Evolutionary conservation across 1,139 yeast species (phyloP).

Genomic region (Saccharomyces hybrid): DNA sequence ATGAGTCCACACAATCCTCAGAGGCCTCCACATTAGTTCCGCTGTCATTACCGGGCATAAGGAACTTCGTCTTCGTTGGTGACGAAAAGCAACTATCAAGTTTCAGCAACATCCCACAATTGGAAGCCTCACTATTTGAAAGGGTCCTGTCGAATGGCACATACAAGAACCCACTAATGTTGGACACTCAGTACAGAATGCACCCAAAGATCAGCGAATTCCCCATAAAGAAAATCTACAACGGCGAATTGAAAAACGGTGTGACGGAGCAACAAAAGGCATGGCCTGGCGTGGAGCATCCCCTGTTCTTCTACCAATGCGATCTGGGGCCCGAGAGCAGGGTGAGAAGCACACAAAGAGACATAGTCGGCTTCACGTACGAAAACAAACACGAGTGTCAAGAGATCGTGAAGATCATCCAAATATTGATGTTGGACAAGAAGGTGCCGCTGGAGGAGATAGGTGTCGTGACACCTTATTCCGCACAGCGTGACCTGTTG

Average conservation of each 20-base stretch:
- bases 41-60: conserved; percentile 58
- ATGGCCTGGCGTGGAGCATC: conserved; percentile 39
- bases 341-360: conserved; percentile 38
- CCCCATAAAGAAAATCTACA: conserved; percentile 51
- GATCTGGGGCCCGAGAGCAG: conserved; percentile 39
- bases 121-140: conserved; percentile 54
- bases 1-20: conserved; percentile 66
- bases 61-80: conserved; percentile 63
- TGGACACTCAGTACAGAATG: conserved; percentile 69
- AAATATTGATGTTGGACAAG: conserved; percentile 46
- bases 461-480: conserved; percentile 65
- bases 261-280: conserved; percentile 44
- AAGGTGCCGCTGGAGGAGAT: conserved; percentile 44
- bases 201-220: conserved; percentile 61
- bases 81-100: conserved; percentile 59
- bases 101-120: conserved; percentile 56
- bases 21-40: conserved; percentile 67
- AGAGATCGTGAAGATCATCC: conserved; percentile 41
- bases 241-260: conserved; percentile 51
- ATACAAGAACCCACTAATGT: conserved; percentile 54
- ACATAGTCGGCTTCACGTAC: conserved; percentile 44
- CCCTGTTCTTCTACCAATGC: conserved; percentile 49
- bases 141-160: conserved; percentile 50
- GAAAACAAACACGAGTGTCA: conserved; percentile 48
- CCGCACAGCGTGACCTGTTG: conserved; percentile 62